Percentiles rank a stretch among this genome's conserved stretches.
These are phyloP conservation scores for Pyricularia sp. DNA, from an alignment of 2,329 filamentous ascomycete species.

Conservation along the genomic window DNA sequence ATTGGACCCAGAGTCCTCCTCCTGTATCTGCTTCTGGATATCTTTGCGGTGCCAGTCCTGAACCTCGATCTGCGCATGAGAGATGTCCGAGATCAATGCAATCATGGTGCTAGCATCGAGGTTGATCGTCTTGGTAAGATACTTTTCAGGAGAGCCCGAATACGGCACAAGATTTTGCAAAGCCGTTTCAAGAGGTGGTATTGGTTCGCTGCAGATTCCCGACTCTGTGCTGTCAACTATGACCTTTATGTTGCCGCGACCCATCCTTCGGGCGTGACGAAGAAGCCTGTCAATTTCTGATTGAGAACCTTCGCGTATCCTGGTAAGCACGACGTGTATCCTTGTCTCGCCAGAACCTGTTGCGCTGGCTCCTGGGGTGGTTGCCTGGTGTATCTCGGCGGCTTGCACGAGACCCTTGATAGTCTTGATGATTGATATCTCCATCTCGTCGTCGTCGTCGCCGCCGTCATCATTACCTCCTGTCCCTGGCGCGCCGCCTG, in stretches of 20 bases:
- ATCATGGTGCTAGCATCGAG: slow-evolving; percentile 64
- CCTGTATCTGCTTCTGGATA: slow-evolving; percentile 54
- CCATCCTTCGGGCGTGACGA: slow-evolving; percentile 13
- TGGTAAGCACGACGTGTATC: slow-evolving; percentile 18
- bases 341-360: neutral
- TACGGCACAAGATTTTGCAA: slow-evolving; percentile 13
- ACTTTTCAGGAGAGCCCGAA: slow-evolving; percentile 9
- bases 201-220: slow-evolving; percentile 10
- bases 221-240: slow-evolving; percentile 17
- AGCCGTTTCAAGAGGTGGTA: slow-evolving; percentile 13
- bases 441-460: slow-evolving; percentile 9
- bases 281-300: slow-evolving; percentile 18
- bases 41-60: slow-evolving; percentile 40
- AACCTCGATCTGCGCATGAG: slow-evolving; percentile 35
- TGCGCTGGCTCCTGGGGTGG: slow-evolving; percentile 3
- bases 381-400: slow-evolving; percentile 17
- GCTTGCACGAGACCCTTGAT: slow-evolving; percentile 18
- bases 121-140: slow-evolving; percentile 33
- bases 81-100: slow-evolving; percentile 65
- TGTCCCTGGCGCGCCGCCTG: slow-evolving; percentile 5
- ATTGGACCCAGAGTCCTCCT: slow-evolving; percentile 52
- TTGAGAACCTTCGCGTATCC: slow-evolving; percentile 16
- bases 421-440: slow-evolving; percentile 16
- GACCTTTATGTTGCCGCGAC: slow-evolving; percentile 13
- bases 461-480: slow-evolving; percentile 8